Evolutionary conservation across 176 grass and related monocot species (phyloP), one percentile per base, ranked within the genome.

Genomic region (Elymus sibiricus): DNA sequence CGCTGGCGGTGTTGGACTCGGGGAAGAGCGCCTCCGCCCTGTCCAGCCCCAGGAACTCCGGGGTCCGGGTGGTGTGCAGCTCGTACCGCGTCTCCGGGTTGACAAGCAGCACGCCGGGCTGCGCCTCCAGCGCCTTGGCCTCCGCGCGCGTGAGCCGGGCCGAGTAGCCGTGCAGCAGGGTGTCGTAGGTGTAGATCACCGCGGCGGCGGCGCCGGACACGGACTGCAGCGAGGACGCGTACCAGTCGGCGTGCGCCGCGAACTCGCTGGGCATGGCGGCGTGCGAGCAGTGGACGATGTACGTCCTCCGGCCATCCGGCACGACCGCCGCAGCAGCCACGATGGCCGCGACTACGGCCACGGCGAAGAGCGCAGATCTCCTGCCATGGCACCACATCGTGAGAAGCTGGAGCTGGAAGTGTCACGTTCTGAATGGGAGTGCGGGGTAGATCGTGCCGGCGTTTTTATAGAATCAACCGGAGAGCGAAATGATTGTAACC

Each of bases 21-120:
- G 88, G 90, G 64, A 82, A 79, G 32, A 87, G 59, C 58, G 80
- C 87, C 64, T 89, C 80, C 11, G 84, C 70, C 47, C 86, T 6
- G 40, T 92, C 91, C 17, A 98, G 79, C 1, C 94, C 94, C 24
- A 98, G 37, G 71, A 98, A 98, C 87, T 94, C 86, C 19, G 92
- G 92, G 6, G 92, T 98, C 28, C 93, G 90, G 70, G 94, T 98
- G 37, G 94, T 98, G 86, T 98, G 97, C 67, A 98, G 92, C 86
- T 94, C 90, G 65, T 95, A 98, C 88, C 92, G 79, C 31, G 89
- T 84, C 93, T 98, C 97, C 51, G 88, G 94, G 82, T 91, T 89
- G 35, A 98, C 94, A 35, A 85, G 63, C 12, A 95, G 79, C 28
- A 98, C 94, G 29, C 97, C 97, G 0, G 84, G 76, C 43, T 91